Base-by-base conservation (phyloP, 345 rosid species). In the Dipteronia dyeriana region DNA sequence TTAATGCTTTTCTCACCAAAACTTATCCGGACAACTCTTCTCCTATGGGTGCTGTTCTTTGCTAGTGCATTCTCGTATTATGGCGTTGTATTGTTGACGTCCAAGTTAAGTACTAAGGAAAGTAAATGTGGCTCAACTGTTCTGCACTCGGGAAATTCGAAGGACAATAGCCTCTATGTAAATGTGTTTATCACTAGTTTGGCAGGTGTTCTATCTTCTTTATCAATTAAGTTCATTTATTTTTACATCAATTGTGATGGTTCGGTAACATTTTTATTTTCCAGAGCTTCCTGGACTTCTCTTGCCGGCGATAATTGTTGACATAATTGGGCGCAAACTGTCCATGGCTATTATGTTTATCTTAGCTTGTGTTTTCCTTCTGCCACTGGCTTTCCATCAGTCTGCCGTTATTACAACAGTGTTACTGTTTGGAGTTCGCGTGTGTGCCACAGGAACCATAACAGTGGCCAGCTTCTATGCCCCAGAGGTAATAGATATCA, bases 21-120 rank as follows among this genome's bases (percentile, higher is more conserved):
- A 54, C 78, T 91, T 59, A 59, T 77, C 45, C 76, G 80, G 77
- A 81, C 91, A 67, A 91, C 92, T 25, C 29, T 81, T 41, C 90
- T 87, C 25, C 79, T 86, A 56, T 91, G 92, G 95, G 51, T 77
- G 38, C 78, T 89, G 4, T 91, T 79, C 77, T 85, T 89, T 66
- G 92, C 88, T 25, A 88, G 84, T 79, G 81, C 90, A 14, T 91
- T 89, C 80, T 78, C 91, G 2, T 91, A 91, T 57, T 87, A 91
- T 56, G 95, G 95, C 39, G 70, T 91, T n/a, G 87, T 91, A 59
- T 77, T 91, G 81, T 83, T 91, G 76, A 89, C 92, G 26, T 86
- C 91, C 25, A 84, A 91, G 83, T 77, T 91, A 73, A 85, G 81
- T 75, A 80, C 69, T 49, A 77, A 79, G 71, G 74, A 75, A 66